These are phyloP conservation scores for Apiotrichum domesticum DNA, from an alignment of 1,284 basidiomycete species.

Conservation along the genomic window DNA sequence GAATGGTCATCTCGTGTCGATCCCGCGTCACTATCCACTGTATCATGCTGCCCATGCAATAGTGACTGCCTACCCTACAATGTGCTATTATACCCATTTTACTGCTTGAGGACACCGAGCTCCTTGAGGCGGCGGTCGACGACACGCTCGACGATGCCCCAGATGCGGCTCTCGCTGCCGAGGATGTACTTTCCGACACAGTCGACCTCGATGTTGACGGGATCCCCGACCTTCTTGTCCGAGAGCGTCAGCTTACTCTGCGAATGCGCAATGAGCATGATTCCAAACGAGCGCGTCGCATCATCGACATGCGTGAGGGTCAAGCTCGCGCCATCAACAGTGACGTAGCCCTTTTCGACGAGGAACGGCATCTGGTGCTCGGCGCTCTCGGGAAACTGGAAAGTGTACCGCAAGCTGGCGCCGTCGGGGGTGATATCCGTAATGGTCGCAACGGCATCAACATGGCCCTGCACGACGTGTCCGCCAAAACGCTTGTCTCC, in stretches of 20 bases:
- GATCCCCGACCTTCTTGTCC: conserved; percentile 66
- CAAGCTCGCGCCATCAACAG: conserved; percentile 89
- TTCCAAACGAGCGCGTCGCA: conserved; percentile 59
- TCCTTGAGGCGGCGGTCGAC: conserved; percentile 51
- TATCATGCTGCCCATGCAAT: conserved; percentile 2
- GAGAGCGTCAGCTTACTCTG: conserved; percentile 81
- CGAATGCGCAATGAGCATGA: conserved; percentile 95
- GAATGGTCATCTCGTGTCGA: no score
- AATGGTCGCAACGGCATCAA: conserved; percentile 81
- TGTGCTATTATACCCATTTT: not conserved
- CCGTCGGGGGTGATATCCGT: conserved; percentile 66
- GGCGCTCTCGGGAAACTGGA: conserved; percentile 61
- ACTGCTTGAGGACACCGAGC: conserved; percentile 13
- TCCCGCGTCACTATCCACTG: not conserved
- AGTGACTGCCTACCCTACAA: not conserved
- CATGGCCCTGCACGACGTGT: conserved; percentile 97
- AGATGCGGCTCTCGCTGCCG: conserved; percentile 57
- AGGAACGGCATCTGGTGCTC: conserved; percentile 72
- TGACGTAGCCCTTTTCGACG: conserved; percentile 93
- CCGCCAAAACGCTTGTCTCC: conserved; percentile 89
- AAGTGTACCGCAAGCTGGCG: conserved; percentile 76
- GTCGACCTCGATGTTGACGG: conserved; percentile 82
- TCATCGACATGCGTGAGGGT: conserved; percentile 84
- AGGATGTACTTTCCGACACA: conserved; percentile 57
- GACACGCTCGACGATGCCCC: conserved; percentile 61